A percentile compares a stretch with the other conserved stretches of the same genome.
These are phyloP conservation scores for Lepraria neglecta DNA, from an alignment of 495 filamentous ascomycete genomes.

Conservation along the genomic window DNA sequence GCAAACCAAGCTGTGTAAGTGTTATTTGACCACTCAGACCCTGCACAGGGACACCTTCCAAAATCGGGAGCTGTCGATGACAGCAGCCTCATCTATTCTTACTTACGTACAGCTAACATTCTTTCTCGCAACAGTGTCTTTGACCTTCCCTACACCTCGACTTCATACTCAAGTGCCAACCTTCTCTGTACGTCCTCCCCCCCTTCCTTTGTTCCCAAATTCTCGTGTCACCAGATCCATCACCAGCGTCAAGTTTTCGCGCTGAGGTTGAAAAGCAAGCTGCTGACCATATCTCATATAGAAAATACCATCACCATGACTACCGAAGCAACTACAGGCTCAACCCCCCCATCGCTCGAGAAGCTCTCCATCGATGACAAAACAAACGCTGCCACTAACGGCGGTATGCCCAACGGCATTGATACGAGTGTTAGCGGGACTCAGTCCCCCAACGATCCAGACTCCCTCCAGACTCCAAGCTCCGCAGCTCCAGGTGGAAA, in stretches of 20 bases:
- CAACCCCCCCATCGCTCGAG: slow-evolving; percentile 55
- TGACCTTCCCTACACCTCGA: neutral
- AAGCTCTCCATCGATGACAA: slow-evolving; percentile 60
- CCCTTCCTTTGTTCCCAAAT: neutral
- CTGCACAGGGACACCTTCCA: neutral
- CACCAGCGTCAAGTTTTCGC: no score
- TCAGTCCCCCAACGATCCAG: slow-evolving; percentile 48
- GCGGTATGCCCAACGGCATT: slow-evolving; percentile 57
- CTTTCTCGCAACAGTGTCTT: neutral
- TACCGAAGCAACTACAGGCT: slow-evolving; percentile 47
- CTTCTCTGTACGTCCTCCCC: slow-evolving; percentile 9
- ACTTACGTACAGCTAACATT: neutral
- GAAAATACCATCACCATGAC: slow-evolving; percentile 49
- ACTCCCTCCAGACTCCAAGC: slow-evolving; percentile 61
- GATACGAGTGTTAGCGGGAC: slow-evolving; percentile 56
- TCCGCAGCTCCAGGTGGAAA: slow-evolving; percentile 61
- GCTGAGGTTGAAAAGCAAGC: neutral
- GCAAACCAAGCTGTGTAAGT: slow-evolving; percentile 29
- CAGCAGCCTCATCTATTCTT: neutral
- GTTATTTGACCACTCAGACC: slow-evolving; percentile 13
- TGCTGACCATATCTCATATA: neutral
- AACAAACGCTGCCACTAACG: slow-evolving; percentile 52
- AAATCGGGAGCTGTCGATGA: neutral
- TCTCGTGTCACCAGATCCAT: neutral
- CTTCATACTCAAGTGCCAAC: neutral